Evolutionary conservation across 805 yeast species (phyloP).

Genomic region (Tetrapisispora namnaoensis): DNA sequence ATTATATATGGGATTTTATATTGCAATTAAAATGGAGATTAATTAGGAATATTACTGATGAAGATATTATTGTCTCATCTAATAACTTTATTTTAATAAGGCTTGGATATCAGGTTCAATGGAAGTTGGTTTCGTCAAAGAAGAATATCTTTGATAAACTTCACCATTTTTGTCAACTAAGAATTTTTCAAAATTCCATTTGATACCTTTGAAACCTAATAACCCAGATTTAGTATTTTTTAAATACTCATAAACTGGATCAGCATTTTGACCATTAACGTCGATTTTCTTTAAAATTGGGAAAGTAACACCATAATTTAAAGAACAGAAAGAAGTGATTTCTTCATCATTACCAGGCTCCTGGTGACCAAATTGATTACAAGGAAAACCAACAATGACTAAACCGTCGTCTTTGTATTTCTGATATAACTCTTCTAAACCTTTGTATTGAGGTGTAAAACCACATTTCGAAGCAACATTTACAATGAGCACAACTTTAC

Average conservation of each 20-base stretch:
- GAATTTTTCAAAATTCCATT: constrained; percentile 79
- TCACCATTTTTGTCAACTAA: constrained; percentile 44
- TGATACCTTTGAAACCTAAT: constrained; percentile 61
- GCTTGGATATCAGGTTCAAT: constrained; percentile 51
- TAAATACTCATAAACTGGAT: constrained; percentile 70
- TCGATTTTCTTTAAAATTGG: constrained; percentile 79
- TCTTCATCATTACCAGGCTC: constrained; percentile 65
- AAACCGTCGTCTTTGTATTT: constrained; percentile 56
- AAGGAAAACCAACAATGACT: constrained; percentile 74
- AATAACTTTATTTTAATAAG: constrained; percentile 30
- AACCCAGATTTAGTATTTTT: constrained; percentile 51
- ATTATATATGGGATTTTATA: too few species aligned
- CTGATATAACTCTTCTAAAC: constrained; percentile 57
- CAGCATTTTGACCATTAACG: constrained; percentile 76
- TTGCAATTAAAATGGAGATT: too few species aligned
- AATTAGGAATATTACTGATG: neutral
- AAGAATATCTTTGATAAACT: constrained; percentile 53
- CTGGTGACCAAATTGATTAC: constrained; percentile 81
- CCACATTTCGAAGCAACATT: constrained; percentile 87
- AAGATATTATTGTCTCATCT: neutral
- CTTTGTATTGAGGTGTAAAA: constrained; percentile 68
- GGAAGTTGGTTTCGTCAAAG: constrained; percentile 57
- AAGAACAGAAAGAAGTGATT: constrained; percentile 59
- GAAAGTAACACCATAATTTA: constrained; percentile 85
- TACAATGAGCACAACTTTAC: constrained; percentile 75